Base-by-base conservation (phyloP, 352 stramenopile genomes). In the Pythium graminicola region DNA sequence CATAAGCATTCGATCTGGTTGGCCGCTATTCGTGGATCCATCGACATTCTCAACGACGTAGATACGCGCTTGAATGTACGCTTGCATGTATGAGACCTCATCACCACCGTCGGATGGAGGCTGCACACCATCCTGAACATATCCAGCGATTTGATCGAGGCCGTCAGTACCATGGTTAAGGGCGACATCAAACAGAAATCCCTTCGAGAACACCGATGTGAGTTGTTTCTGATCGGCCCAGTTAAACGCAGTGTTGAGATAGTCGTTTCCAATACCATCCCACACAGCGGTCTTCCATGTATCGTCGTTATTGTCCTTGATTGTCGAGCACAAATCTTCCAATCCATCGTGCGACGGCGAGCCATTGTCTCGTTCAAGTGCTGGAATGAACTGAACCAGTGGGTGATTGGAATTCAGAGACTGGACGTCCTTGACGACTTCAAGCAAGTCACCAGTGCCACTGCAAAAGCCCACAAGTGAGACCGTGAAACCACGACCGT, bases 391-490 rank as follows among this genome's bases (percentile, higher is more conserved):
- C 22, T 6, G 11, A 5, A 40, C 38, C 8, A 56, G 33, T 17
- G 49, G n/a, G 19, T 56, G 49, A 22, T 48, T 39, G 4, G 49
- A 27, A 6, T 14, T 39, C 22, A 38, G 17, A 1, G 6, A n/a
- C 49, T 56, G 11, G 22, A 56, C 24, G 26, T 56, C 33, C 13
- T 38, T 33, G 2, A 56, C 20, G 36, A 56, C 33, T 23, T 47
- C 33, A 28, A 56, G 49, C 49, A 56, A 27, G 26, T 56, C 49
- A 26, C 49, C 28, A 2, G 49, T 56, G 33, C 49, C 49, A 24
- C 23, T 40, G 35, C 49, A 56, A 26, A 56, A 56, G 24, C 49
- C 49, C 33, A 56, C 49, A n/a, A 56, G 26, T n/a, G 49, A 56
- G 6, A 56, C 49, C 7, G 49, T 56, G 49, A 39, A 56, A 27